These are phyloP conservation scores for Ensete ventricosum DNA, from an alignment of 176 grass and related monocot species.

Conservation along the genomic window DNA sequence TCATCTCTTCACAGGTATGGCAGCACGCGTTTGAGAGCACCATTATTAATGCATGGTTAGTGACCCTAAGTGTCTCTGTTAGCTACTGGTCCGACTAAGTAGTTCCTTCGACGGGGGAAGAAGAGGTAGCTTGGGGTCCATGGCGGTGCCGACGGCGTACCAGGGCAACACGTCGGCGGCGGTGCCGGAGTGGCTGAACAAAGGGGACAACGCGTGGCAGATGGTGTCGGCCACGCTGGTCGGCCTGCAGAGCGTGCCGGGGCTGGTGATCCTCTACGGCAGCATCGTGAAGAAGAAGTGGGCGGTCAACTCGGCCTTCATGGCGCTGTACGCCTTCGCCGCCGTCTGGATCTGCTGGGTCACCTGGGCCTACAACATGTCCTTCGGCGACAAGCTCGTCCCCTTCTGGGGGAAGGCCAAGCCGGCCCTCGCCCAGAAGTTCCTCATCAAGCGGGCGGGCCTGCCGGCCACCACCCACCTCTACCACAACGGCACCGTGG, in stretches of 20 bases:
- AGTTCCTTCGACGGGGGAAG: not conserved
- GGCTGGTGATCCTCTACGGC: constrained; percentile 18
- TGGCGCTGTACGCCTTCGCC: constrained; percentile 20
- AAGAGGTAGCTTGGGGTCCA: not conserved
- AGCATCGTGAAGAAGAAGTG: constrained; percentile 25
- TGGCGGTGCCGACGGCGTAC: constrained; percentile 5
- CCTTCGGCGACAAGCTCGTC: constrained; percentile 23
- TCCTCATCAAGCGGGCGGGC: not conserved
- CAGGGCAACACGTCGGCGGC: not conserved
- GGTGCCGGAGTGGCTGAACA: constrained; percentile 16
- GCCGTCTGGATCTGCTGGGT: constrained; percentile 21
- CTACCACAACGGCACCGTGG: not conserved
- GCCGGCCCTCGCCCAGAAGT: constrained; percentile 16
- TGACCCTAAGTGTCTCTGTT: not conserved
- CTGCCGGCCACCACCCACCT: constrained; percentile 8
- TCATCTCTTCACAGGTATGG: no score
- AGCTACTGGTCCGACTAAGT: not conserved
- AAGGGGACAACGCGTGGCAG: constrained; percentile 22
- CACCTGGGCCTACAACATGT: constrained; percentile 11
- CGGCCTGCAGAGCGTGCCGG: constrained; percentile 18
- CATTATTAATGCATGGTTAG: not conserved
- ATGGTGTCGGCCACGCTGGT: constrained; percentile 17
- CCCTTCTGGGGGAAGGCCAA: constrained; percentile 19
- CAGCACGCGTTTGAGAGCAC: not conserved
- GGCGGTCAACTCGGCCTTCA: constrained; percentile 19